Percentiles rank a stretch among this genome's conserved stretches.
Conservation (phyloP, 306 rosid species). For the Neltuma alba region DNA sequence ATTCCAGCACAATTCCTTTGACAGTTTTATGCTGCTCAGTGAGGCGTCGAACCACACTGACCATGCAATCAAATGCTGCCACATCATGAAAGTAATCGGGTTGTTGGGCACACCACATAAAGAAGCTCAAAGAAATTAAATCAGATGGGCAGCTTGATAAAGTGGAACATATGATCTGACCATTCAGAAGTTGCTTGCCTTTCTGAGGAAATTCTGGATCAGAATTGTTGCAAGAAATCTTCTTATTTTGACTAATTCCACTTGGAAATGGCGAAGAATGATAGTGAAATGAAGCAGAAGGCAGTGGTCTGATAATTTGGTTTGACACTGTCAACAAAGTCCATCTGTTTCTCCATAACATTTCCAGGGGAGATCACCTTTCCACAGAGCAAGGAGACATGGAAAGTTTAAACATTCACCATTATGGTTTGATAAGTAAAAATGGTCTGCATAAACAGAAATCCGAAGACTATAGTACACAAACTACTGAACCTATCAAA, state of each 20-base stretch:
- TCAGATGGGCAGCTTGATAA: conserved; percentile 55
- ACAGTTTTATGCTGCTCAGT: conserved; percentile 43
- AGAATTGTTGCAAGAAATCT: neutral
- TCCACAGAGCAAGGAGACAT: neutral
- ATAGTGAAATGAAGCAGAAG: conserved; percentile 14
- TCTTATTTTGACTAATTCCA: conserved; percentile 22
- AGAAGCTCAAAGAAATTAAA: conserved; percentile 57
- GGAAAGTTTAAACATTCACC: neutral
- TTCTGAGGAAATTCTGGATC: conserved; percentile 12
- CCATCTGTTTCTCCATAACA: conserved; percentile 38
- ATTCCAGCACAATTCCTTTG: conserved; percentile 37
- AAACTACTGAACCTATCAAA: neutral
- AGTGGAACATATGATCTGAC: conserved; percentile 40
- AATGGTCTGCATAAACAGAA: neutral
- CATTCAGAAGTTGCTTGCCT: conserved; percentile 31
- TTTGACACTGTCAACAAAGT: conserved; percentile 18
- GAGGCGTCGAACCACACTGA: conserved; percentile 44
- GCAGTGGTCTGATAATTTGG: conserved; percentile 26
- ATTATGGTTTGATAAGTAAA: neutral
- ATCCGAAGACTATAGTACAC: neutral
- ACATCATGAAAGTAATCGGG: conserved; percentile 43
- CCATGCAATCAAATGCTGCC: conserved; percentile 41
- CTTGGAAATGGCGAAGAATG: conserved; percentile 14
- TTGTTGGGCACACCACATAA: conserved; percentile 56
- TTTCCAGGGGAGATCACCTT: conserved; percentile 29